A percentile compares a stretch with the other conserved stretches of the same genome.
Conservation (phyloP, 768 basidiomycete species). For the Trichaptum fuscoviolaceum region DNA sequence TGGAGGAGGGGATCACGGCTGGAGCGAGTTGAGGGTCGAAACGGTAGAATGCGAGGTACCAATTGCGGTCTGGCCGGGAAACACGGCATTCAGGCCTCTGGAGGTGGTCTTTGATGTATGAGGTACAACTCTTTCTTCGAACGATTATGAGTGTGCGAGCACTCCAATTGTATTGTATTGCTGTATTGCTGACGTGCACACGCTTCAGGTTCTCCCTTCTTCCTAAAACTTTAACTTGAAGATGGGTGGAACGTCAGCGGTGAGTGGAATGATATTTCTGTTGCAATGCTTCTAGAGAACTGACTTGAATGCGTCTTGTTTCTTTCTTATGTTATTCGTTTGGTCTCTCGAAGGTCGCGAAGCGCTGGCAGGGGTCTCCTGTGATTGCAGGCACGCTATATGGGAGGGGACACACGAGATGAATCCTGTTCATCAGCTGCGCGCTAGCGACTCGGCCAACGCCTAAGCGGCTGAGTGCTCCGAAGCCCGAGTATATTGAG, state of each 20-base stretch:
- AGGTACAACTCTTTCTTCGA: conserved; percentile 5
- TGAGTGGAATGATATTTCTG: neutral
- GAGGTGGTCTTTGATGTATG: conserved; percentile 76
- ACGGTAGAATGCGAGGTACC: conserved; percentile 94
- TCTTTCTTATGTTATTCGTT: neutral
- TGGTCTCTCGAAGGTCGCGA: neutral
- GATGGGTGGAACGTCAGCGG: neutral
- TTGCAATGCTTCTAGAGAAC: neutral
- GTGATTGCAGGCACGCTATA: neutral
- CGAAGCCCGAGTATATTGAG: neutral
- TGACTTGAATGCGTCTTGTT: neutral
- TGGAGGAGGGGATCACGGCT: conserved; percentile 53
- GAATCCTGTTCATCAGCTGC: neutral
- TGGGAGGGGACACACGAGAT: neutral
- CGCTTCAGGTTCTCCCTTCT: neutral
- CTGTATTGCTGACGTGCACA: neutral
- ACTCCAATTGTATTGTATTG: neutral
- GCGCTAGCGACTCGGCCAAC: neutral
- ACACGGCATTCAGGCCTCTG: conserved; percentile 77
- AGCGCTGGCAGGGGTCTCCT: neutral
- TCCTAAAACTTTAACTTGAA: neutral
- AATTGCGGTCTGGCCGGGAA: conserved; percentile 82
- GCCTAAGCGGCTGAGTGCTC: neutral
- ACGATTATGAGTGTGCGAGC: neutral
- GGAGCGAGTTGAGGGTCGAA: conserved; percentile 69